These are phyloP conservation scores for Taxawa tesnikishii DNA, from an alignment of 2,329 filamentous ascomycete species.

Conservation along the genomic window DNA sequence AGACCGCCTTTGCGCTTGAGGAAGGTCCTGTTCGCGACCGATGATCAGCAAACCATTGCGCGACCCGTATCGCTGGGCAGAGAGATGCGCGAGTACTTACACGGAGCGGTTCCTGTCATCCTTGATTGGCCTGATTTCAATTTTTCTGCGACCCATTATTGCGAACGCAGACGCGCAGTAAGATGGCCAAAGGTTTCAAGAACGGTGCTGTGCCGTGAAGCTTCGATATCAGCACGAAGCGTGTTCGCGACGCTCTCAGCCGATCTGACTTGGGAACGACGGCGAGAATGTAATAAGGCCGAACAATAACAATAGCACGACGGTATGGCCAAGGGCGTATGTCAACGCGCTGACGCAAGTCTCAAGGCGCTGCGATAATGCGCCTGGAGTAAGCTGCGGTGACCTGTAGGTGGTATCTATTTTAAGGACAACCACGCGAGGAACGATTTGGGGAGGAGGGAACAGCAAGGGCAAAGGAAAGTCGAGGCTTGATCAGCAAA, in stretches of 20 bases:
- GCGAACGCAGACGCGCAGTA: conserved; percentile 2
- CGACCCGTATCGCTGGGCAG: conserved; percentile 8
- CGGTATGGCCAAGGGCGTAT: no score
- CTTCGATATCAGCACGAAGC: no score
- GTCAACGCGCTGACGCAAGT: background rate
- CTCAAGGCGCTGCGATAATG: background rate
- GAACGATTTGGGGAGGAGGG: background rate
- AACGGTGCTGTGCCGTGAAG: no score
- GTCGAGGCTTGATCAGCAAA: no score
- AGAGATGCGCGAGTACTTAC: conserved; percentile 38
- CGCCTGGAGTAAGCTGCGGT: background rate
- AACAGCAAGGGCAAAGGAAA: background rate
- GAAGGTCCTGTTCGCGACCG: conserved; percentile 59
- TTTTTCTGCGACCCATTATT: conserved; percentile 93
- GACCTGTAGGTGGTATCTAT: background rate
- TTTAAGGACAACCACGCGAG: no score
- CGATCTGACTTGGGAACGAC: no score
- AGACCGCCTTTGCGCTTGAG: conserved; percentile 96
- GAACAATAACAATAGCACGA: no score
- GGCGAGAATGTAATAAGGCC: no score
- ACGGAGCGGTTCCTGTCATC: conserved; percentile 96
- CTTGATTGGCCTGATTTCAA: conserved; percentile 99
- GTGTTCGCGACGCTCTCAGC: no score
- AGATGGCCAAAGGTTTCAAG: no score
- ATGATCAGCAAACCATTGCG: conserved; percentile 9